Evolutionary conservation across 2,329 filamentous ascomycete genomes (phyloP).

Genomic region (Colletotrichum phormii): DNA sequence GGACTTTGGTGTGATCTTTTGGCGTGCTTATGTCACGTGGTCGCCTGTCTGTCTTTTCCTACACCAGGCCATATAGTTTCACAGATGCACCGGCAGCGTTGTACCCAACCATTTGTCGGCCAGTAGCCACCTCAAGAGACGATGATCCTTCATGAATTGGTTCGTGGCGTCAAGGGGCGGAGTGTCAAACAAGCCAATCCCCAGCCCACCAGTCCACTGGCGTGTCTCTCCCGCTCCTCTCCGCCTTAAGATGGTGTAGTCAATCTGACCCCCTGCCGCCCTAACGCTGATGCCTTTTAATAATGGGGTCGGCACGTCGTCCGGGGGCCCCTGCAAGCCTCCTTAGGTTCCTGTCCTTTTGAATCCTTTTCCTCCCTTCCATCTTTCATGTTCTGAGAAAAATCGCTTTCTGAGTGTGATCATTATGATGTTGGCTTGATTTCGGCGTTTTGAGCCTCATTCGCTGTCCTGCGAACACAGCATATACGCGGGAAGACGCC

Average conservation of each 20-base stretch:
- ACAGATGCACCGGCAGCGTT: slow-evolving; percentile 2
- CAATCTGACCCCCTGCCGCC: neutral
- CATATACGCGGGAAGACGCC: neutral
- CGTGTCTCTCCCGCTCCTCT: slow-evolving; percentile 20
- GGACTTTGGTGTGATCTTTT: neutral
- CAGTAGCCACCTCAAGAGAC: slow-evolving; percentile 22
- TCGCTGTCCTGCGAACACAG: neutral
- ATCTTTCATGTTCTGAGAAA: neutral
- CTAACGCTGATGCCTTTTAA: neutral
- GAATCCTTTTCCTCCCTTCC: neutral
- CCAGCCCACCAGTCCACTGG: neutral
- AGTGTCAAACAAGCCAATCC: slow-evolving; percentile 5
- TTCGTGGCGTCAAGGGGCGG: slow-evolving; percentile 24
- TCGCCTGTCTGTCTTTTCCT: neutral
- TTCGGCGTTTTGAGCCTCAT: neutral
- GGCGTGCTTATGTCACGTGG: slow-evolving; percentile 11
- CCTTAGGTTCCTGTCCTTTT: neutral
- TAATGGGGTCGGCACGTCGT: slow-evolving; percentile 8
- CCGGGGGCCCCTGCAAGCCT: neutral
- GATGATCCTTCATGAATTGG: slow-evolving; percentile 19
- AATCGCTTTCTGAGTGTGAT: neutral
- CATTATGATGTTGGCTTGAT: neutral
- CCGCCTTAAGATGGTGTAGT: slow-evolving; percentile 10
- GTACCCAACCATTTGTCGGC: neutral
- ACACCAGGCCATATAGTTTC: neutral